Evolutionary conservation across 1,139 yeast genomes (phyloP), one percentile per base, ranked within the genome.

Genomic region (Eremothecium coryli): DNA sequence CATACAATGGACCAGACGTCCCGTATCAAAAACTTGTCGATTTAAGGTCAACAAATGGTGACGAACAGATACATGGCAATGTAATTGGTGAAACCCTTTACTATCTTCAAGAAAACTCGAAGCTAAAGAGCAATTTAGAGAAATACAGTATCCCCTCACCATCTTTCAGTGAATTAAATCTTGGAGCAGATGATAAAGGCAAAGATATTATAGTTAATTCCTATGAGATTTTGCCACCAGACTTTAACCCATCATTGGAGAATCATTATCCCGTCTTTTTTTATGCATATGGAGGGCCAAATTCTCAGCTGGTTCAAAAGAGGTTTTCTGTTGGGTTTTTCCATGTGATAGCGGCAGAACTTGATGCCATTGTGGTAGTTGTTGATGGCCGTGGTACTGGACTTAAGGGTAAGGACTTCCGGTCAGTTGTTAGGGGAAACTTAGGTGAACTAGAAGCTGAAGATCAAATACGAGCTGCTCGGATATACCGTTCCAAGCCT

Each of bases 321-420:
- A 50, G 61, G 5, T 79, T 73, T 50, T 54, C 68, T 1, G 60
- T 76, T 16, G 66, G 73, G 2, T 79, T 80, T 54, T 72, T 80
- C 39, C 70, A 77, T 10, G 74, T 77, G 9, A 70, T 77, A 22
- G 77, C 88, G 0, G 68, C 88, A 0, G 80, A 78, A 50, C 60
- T 80, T 37, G 66, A 76, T 49, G 80, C 85, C 1, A 67, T 81
- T 26, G 88, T 81, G 9, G 85, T 81, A 1, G 78, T 86, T 0
- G 84, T 81, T 3, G 93, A 81, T 57, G 90, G 90, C 1, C 70
- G 93, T 54, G 93, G 93, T 29, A 81, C 93, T 2, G 93, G 90
- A 0, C 78, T 62, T 57, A 79, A 75, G 49, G 76, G 76, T 1
- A 64, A 66, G 37, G 49, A 66, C 8, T 81, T 70, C 56, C 72